These are phyloP conservation scores for Paragyromitra xinjiangensis DNA, from an alignment of 495 filamentous ascomycete species.

Conservation along the genomic window DNA sequence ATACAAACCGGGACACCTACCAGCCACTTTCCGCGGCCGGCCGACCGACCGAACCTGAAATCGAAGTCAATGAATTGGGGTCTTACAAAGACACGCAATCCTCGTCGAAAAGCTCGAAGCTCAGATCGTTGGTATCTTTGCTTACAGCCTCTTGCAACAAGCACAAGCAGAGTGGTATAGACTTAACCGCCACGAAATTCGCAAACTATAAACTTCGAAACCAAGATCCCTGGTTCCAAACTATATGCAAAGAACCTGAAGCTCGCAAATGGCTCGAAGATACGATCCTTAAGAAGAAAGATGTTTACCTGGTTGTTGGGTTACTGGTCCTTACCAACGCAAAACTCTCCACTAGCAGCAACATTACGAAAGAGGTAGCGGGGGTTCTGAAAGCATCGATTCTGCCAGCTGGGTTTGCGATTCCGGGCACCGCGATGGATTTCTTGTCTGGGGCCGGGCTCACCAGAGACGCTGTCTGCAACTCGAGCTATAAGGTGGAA, in stretches of 20 bases:
- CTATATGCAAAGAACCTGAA: conserved; percentile 6
- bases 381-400: neutral
- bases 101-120: neutral
- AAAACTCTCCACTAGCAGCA: neutral
- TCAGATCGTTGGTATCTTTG: neutral
- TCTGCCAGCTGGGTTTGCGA: neutral
- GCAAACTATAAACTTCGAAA: conserved; percentile 27
- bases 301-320: conserved; percentile 32
- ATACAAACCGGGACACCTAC: conserved; percentile 4
- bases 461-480: neutral
- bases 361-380: neutral
- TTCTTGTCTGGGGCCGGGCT: neutral
- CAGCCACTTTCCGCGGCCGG: neutral
- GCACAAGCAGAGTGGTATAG: neutral
- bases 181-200: neutral
- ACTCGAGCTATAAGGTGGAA: conserved; percentile 1
- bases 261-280: conserved; percentile 19
- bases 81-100: neutral
- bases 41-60: neutral
- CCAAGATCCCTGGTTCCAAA: conserved; percentile 14
- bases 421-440: neutral
- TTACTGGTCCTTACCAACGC: conserved; percentile 15
- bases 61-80: neutral
- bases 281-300: neutral
- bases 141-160: neutral